A percentile compares a stretch with the other conserved stretches of the same genome.
These are phyloP conservation scores for Berkeleyomyces rouxiae DNA, from an alignment of 2,329 filamentous ascomycete genomes.

Conservation along the genomic window DNA sequence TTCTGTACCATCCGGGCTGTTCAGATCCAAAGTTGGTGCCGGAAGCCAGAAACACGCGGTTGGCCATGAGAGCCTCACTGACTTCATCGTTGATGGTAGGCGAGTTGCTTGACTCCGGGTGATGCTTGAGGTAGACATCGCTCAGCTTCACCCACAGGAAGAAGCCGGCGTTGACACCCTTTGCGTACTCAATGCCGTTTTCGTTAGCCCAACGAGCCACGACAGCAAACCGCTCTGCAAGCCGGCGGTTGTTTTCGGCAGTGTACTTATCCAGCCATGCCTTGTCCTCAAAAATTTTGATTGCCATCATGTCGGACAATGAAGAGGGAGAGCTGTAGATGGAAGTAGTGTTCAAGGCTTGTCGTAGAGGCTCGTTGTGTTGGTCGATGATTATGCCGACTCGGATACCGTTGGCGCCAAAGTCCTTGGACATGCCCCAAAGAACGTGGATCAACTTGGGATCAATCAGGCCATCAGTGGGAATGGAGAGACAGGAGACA, in stretches of 20 bases:
- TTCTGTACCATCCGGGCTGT: slow-evolving; percentile 24
- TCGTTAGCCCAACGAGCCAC: slow-evolving; percentile 23
- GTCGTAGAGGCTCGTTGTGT: slow-evolving; percentile 24
- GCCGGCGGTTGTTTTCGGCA: slow-evolving; percentile 24
- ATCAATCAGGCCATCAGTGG: slow-evolving; percentile 29
- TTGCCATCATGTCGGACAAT: slow-evolving; percentile 25
- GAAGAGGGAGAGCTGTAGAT: slow-evolving; percentile 30
- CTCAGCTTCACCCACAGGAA: slow-evolving; percentile 38
- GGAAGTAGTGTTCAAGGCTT: slow-evolving; percentile 22
- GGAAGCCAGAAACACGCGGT: slow-evolving; percentile 23
- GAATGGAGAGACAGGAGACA: slow-evolving; percentile 29
- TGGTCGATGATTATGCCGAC: slow-evolving; percentile 35
- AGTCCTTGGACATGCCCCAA: slow-evolving; percentile 33
- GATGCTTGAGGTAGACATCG: slow-evolving; percentile 17
- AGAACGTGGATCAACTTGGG: slow-evolving; percentile 33
- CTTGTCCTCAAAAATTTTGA: slow-evolving; percentile 28
- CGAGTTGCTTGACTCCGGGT: slow-evolving; percentile 10
- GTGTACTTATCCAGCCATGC: slow-evolving; percentile 29
- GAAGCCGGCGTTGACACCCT: slow-evolving; percentile 34
- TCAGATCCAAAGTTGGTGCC: slow-evolving; percentile 24
- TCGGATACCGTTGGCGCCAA: slow-evolving; percentile 39
- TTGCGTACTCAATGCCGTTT: slow-evolving; percentile 28
- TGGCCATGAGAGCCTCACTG: slow-evolving; percentile 18
- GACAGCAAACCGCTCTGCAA: slow-evolving; percentile 25
- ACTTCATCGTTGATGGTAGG: slow-evolving; percentile 18